Percentiles rank a stretch among this genome's conserved stretches.
phyloP scores from a whole-genome alignment of 163 green algal genomes.

The Trebouxiophyceae sp. region DNA sequence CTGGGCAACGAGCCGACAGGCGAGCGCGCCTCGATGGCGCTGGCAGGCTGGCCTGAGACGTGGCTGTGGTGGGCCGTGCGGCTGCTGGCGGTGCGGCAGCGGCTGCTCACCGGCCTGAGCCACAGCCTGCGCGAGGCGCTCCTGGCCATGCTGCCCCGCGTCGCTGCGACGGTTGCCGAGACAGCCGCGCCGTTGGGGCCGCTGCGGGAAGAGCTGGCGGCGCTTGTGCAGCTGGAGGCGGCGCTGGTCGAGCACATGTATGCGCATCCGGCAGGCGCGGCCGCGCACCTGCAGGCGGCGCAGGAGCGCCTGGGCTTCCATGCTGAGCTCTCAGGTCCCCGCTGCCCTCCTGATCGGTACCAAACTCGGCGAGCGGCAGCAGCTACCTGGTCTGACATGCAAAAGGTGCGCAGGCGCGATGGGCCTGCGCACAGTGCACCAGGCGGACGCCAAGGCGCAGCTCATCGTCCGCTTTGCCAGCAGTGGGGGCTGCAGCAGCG shows the following conservation, averaged over 20 bases:
- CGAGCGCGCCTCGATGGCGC: background rate
- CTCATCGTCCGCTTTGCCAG: conserved; percentile 42
- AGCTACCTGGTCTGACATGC: background rate
- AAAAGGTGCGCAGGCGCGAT: conserved; percentile 49
- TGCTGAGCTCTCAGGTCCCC: conserved; percentile 31
- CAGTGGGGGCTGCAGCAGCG: background rate
- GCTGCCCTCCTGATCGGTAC: no score
- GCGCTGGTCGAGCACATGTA: conserved; percentile 50
- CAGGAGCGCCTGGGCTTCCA: conserved; percentile 40
- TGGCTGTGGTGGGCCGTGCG: conserved; percentile 7
- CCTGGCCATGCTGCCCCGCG: conserved; percentile 7
- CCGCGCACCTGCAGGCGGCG: conserved; percentile 28
- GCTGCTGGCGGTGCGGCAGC: conserved; percentile 40
- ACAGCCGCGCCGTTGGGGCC: background rate
- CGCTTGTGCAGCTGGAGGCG: conserved; percentile 50
- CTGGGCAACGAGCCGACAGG: background rate
- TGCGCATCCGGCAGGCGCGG: conserved; percentile 32
- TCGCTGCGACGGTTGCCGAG: conserved; percentile 3
- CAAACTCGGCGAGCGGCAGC: background rate
- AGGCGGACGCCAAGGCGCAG: conserved; percentile 78
- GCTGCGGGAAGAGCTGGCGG: conserved; percentile 8
- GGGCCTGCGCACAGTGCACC: conserved; percentile 80
- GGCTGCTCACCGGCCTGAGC: conserved; percentile 44
- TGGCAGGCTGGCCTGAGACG: background rate
- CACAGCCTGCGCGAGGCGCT: conserved; percentile 39